These are phyloP conservation scores for Penicillium glabrum DNA, from an alignment of 2,329 filamentous ascomycete genomes.

Conservation along the genomic window DNA sequence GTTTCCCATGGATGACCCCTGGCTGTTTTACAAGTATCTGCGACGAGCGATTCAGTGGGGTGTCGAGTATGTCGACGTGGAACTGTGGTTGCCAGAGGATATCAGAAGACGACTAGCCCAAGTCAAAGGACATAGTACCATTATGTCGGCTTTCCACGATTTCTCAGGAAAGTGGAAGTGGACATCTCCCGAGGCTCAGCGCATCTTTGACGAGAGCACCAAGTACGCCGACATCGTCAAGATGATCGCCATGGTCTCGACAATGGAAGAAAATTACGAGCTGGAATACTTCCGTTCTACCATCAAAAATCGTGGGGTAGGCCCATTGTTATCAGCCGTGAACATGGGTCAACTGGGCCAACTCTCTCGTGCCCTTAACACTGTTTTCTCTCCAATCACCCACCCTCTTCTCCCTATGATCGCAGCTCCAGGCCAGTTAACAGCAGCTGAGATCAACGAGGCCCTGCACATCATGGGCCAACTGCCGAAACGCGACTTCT, in stretches of 20 bases:
- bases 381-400: conserved; percentile 83
- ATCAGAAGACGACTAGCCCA: conserved; percentile 69
- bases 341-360: conserved; percentile 89
- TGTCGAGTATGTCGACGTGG: conserved; percentile 85
- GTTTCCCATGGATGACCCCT: conserved; percentile 79
- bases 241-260: conserved; percentile 82
- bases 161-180: conserved; percentile 83
- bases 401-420: conserved; percentile 81
- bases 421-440: conserved; percentile 81
- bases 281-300: conserved; percentile 83
- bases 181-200: conserved; percentile 70
- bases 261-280: conserved; percentile 84
- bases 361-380: conserved; percentile 78
- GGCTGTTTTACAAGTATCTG: conserved; percentile 75
- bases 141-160: conserved; percentile 91
- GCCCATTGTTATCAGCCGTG: conserved; percentile 76
- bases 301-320: conserved; percentile 65
- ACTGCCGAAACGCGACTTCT: conserved; percentile 75
- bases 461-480: conserved; percentile 77
- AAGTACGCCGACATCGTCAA: conserved; percentile 83
- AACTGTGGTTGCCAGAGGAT: conserved; percentile 78
- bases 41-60: conserved; percentile 84
- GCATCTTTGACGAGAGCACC: conserved; percentile 69
- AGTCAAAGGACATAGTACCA: conserved; percentile 73
- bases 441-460: conserved; percentile 79